A percentile compares a stretch with the other conserved stretches of the same genome.
These are phyloP conservation scores for Alternaria arbusti DNA, from an alignment of 2,329 filamentous ascomycete species.

Conservation along the genomic window DNA sequence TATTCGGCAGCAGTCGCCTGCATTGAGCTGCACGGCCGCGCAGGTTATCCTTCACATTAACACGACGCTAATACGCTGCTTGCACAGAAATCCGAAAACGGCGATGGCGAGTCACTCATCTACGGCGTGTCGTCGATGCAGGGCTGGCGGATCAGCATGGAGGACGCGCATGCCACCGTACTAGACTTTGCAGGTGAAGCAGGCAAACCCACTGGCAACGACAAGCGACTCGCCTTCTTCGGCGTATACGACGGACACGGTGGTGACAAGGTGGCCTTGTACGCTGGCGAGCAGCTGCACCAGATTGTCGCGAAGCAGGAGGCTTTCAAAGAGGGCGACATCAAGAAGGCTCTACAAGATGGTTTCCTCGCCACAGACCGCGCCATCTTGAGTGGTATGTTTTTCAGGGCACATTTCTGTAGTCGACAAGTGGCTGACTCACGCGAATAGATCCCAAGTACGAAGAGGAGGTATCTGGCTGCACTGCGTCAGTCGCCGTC, in stretches of 20 bases:
- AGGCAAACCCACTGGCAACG: constrained; percentile 66
- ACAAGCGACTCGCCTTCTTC: constrained; percentile 88
- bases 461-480: constrained; percentile 96
- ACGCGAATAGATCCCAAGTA: constrained; percentile 81
- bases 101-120: constrained; percentile 89
- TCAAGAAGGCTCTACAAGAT: constrained; percentile 95
- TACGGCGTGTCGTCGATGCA: constrained; percentile 99
- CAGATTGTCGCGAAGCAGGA: constrained; percentile 95
- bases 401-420: neutral
- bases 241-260: constrained; percentile 98
- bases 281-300: constrained; percentile 90
- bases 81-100: constrained; percentile 79
- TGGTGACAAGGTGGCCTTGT: constrained; percentile 93
- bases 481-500: constrained; percentile 90
- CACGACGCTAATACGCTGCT: constrained; percentile 9
- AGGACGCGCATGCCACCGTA: constrained; percentile 89
- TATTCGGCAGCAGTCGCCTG: constrained; percentile 15
- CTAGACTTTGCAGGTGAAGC: constrained; percentile 74
- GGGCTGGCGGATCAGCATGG: constrained; percentile 99
- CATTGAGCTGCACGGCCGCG: constrained; percentile 6
- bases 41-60: neutral
- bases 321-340: constrained; percentile 86
- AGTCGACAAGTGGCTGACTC: constrained; percentile 34
- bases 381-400: constrained; percentile 89
- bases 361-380: constrained; percentile 95